These are phyloP conservation scores for Pythium sp. DNA, from an alignment of 352 stramenopile genomes.

Conservation along the genomic window DNA sequence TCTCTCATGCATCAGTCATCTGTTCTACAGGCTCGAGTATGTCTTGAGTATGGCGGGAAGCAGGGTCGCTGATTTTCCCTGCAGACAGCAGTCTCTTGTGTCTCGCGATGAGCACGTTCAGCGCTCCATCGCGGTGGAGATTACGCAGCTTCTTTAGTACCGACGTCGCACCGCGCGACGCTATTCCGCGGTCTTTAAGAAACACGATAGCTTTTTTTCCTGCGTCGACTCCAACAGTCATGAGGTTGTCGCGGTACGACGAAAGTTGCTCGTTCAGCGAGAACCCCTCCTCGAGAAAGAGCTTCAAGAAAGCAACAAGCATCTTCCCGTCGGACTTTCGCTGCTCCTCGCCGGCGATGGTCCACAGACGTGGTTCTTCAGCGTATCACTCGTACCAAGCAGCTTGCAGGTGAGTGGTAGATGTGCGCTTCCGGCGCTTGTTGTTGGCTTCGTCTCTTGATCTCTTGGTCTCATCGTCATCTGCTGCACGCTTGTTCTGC, in stretches of 20 bases:
- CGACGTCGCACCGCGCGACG: neutral
- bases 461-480: neutral
- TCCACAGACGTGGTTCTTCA: neutral
- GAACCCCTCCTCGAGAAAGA: neutral
- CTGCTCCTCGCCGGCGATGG: neutral
- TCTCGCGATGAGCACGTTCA: neutral
- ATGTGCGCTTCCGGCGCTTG: neutral
- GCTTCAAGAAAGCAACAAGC: neutral
- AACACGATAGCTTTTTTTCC: neutral
- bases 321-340: neutral
- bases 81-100: neutral
- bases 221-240: neutral
- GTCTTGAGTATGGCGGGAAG: conserved; percentile 1
- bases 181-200: neutral
- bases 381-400: neutral
- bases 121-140: neutral
- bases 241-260: neutral
- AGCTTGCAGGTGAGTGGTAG: neutral
- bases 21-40: neutral
- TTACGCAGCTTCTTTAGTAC: neutral
- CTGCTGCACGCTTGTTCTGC: neutral
- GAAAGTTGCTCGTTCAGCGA: neutral
- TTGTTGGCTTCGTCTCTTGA: neutral
- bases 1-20: neutral
- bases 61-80: neutral